Percentiles rank a stretch among this genome's conserved stretches.
Evolutionary conservation across 2,329 filamentous ascomycete species (phyloP).

Genomic region (Colletotrichum graminicola): DNA sequence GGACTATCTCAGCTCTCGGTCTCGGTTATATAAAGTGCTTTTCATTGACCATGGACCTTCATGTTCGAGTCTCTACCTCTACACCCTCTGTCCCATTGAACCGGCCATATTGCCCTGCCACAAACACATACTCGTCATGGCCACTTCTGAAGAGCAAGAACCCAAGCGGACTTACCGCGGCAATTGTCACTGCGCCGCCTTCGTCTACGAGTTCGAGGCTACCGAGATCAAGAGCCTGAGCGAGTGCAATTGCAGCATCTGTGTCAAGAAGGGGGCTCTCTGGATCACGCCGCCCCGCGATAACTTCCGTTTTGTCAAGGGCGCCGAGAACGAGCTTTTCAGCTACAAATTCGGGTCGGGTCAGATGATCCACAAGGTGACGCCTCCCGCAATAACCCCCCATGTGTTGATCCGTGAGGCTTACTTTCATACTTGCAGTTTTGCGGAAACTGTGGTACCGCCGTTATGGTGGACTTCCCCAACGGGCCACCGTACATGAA

Average conservation of each 20-base stretch:
- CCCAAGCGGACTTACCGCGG: constrained; percentile 60
- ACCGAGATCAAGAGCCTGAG: constrained; percentile 68
- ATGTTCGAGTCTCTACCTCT: background rate
- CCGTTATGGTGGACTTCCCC: constrained; percentile 52
- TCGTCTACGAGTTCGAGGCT: constrained; percentile 63
- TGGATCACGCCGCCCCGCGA: constrained; percentile 51
- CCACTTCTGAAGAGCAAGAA: constrained; percentile 22
- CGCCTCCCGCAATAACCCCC: constrained; percentile 5
- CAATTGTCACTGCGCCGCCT: constrained; percentile 69
- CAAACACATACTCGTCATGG: constrained; percentile 3
- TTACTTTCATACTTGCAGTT: constrained; percentile 56
- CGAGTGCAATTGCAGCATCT: constrained; percentile 78
- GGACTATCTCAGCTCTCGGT: background rate
- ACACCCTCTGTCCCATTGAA: background rate
- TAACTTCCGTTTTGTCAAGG: constrained; percentile 61
- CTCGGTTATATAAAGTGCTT: background rate
- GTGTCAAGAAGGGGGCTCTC: constrained; percentile 62
- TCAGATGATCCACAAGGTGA: constrained; percentile 57
- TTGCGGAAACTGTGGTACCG: constrained; percentile 63
- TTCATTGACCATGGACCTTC: background rate
- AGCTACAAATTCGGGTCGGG: constrained; percentile 59
- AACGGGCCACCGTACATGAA: constrained; percentile 48
- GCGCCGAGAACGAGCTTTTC: constrained; percentile 54
- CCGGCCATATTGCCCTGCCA: background rate
- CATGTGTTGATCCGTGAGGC: background rate